Evolutionary conservation across 2,329 filamentous ascomycete species (phyloP).

Genomic region (Rhynchosporium agropyri): DNA sequence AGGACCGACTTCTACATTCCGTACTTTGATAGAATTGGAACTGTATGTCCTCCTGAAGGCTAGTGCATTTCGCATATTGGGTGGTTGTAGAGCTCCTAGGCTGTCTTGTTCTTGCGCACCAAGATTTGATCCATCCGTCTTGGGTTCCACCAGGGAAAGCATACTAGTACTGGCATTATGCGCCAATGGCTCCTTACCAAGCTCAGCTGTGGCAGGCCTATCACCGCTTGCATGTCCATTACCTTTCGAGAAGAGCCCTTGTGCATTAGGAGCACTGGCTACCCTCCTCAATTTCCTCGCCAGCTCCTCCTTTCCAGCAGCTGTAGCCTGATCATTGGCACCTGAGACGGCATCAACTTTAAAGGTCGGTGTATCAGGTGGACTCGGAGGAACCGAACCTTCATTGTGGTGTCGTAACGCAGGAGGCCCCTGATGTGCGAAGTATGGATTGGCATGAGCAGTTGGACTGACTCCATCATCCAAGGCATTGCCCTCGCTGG

Average conservation of each 20-base stretch:
- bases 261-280: constrained; percentile 94
- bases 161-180: constrained; percentile 56
- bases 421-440: constrained; percentile 92
- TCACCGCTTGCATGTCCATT: constrained; percentile 61
- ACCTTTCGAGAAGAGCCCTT: constrained; percentile 76
- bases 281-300: constrained; percentile 91
- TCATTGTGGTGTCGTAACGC: constrained; percentile 94
- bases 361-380: constrained; percentile 83
- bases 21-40: constrained; percentile 98
- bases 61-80: constrained; percentile 67
- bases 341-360: constrained; percentile 71
- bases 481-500: constrained; percentile 87
- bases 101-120: constrained; percentile 52
- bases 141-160: constrained; percentile 51
- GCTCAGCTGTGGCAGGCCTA: constrained; percentile 81
- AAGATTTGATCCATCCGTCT: constrained; percentile 45
- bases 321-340: constrained; percentile 66
- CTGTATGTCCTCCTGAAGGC: constrained; percentile 95
- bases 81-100: constrained; percentile 65
- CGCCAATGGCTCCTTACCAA: constrained; percentile 78
- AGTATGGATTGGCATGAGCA: constrained; percentile 94
- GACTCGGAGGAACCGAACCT: constrained; percentile 87
- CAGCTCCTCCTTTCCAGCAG: constrained; percentile 86
- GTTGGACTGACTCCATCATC: constrained; percentile 91
- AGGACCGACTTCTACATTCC: constrained; percentile 94